Percentiles rank a stretch among this genome's conserved stretches.
These are phyloP conservation scores for Jasminum sambac DNA, from an alignment of 257 asterid species.

Conservation along the genomic window DNA sequence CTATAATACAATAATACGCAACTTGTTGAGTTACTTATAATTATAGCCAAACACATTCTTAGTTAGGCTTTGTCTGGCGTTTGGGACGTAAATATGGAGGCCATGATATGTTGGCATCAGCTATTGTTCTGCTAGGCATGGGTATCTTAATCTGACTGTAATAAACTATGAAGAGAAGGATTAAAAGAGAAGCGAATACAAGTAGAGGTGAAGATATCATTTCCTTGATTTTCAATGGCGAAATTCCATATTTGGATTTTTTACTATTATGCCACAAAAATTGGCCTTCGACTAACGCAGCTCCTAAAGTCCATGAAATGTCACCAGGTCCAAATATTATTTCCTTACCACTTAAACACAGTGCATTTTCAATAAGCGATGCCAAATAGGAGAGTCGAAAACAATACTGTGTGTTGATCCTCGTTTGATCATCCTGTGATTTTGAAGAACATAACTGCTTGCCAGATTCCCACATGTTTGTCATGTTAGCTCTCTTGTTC, in stretches of 20 bases:
- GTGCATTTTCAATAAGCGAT: constrained; percentile 60
- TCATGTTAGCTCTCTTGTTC: constrained; percentile 53
- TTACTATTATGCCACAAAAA: constrained; percentile 43
- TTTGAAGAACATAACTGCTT: constrained; percentile 50
- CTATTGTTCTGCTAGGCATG: constrained; percentile 49
- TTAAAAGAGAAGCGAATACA: constrained; percentile 42
- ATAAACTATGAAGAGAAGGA: constrained; percentile 49
- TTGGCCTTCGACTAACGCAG: constrained; percentile 70
- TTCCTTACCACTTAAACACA: constrained; percentile 60
- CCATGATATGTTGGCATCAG: constrained; percentile 39
- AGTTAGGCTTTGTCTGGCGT: constrained; percentile 22
- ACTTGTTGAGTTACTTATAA: not conserved
- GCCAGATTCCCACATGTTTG: constrained; percentile 52
- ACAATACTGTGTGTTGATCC: constrained; percentile 43
- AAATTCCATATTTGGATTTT: constrained; percentile 23
- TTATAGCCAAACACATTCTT: not conserved
- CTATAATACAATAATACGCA: too few species aligned
- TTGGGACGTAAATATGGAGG: constrained; percentile 49
- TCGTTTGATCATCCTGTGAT: constrained; percentile 36
- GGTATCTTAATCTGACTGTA: constrained; percentile 62
- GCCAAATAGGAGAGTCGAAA: constrained; percentile 64
- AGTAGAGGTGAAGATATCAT: constrained; percentile 46
- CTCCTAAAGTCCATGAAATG: constrained; percentile 80
- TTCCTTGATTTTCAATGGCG: constrained; percentile 24
- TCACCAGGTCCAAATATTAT: constrained; percentile 76